These are phyloP conservation scores for Ceratocystis cacaofunesta DNA, from an alignment of 2,329 filamentous ascomycete genomes.

Conservation along the genomic window DNA sequence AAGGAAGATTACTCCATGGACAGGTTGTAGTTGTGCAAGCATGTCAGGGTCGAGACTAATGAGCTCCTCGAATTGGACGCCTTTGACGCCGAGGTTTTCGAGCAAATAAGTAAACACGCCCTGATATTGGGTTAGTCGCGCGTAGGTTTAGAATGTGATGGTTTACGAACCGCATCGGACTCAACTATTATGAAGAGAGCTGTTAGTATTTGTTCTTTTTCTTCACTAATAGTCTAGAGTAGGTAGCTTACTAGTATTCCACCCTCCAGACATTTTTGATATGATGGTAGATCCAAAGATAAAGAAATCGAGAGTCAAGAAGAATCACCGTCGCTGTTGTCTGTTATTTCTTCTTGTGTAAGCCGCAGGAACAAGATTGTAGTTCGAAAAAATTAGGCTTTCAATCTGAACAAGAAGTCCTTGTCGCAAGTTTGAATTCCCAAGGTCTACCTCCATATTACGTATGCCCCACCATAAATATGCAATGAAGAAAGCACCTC, in stretches of 20 bases:
- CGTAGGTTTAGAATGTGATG: constrained; percentile 12
- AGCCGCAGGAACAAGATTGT: neutral
- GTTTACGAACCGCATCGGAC: constrained; percentile 66
- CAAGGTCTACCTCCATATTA: neutral
- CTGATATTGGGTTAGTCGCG: constrained; percentile 26
- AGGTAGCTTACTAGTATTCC: constrained; percentile 63
- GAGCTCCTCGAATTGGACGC: constrained; percentile 94
- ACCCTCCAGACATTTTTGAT: constrained; percentile 42
- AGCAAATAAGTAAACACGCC: constrained; percentile 96
- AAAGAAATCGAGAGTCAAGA: neutral
- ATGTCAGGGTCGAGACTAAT: constrained; percentile 69
- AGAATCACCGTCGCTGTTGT: neutral
- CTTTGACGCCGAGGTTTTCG: constrained; percentile 75
- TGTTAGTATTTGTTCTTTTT: neutral
- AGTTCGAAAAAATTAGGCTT: neutral
- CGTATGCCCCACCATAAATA: neutral
- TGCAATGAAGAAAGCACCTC: neutral
- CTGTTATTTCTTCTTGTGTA: neutral
- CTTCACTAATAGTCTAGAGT: neutral
- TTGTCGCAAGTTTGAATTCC: neutral
- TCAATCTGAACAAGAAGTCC: neutral
- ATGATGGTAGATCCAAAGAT: neutral
- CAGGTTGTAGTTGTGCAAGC: constrained; percentile 54
- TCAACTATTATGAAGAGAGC: constrained; percentile 42
- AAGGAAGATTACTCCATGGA: constrained; percentile 96